Base-by-base conservation (phyloP, 352 stramenopile species). In the Lagenidium sp. region DNA sequence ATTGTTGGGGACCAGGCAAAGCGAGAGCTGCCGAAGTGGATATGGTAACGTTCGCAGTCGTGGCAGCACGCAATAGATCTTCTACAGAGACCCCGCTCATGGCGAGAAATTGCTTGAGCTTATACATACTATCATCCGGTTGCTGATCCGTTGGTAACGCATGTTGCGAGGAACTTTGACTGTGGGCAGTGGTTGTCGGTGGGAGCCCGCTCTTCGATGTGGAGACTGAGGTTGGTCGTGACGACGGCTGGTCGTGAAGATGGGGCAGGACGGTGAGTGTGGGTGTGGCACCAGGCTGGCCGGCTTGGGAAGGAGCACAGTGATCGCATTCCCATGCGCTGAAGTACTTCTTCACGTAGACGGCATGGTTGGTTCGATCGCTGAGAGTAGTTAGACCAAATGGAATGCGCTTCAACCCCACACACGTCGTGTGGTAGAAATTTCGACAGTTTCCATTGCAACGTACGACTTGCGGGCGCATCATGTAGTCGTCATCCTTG, bases 281-380 rank as follows among this genome's bases (percentile, higher is more conserved):
- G 39, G 20, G 4, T 30, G 26, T n/a, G 15, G 28, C 24, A 6
- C 39, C 21, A 16, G 26, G 20, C 7, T 31, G 10, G 13, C 19
- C 11, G 2, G 19, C 6, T 8, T 32, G 32, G 10, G 29, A 13
- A 12, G 66, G 44, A 11, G 57, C 39, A 19, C 79, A 92, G 1
- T 47, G 45, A 41, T 86, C 61, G 36, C 79, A 92, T 38, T 82
- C 65, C 79, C 79, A 92, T 0, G 52, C 61, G 19, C 63, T 82
- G 24, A 92, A 89, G 55, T 85, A 89, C 53, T 92, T 92, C 41
- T 84, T 87, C 6, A 89, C 58, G 28, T 92, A 92, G 4, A 82
- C 64, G 6, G 51, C 55, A 41, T 89, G 79, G 36, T 92, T 89
- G 10, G 77, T 86, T 18, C 79, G 66, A 43, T 92, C 79, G 44